Base-by-base conservation (phyloP, 1,284 basidiomycete species). In the Trichosporon ovoides region DNA sequence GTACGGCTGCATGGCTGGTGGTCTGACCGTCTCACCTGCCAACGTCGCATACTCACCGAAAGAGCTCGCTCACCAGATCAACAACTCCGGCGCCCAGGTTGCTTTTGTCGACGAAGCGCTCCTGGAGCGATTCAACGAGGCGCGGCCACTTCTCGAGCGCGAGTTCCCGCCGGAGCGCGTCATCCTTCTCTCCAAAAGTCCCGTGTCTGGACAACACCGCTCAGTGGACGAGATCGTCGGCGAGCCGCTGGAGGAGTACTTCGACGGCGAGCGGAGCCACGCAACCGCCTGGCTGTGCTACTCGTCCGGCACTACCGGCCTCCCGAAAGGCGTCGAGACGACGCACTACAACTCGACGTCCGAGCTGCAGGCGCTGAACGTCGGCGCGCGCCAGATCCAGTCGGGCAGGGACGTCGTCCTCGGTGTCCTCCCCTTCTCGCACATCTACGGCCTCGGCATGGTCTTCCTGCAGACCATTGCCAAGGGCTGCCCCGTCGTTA, bases 401-500 rank as follows among this genome's bases (percentile, higher is more conserved):
- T 36, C 54, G 7, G 54, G 54, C 12, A 20, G 13, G 3, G 62
- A 63, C 36, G 58, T 60, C 28, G 38, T 53, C 3, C 58, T 63
- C 38, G 62, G 53, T 12, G 56, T 63, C 34, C 58, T 63, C 9
- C 62, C 58, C 13, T 60, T 63, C 46, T 49, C 35, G 24, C 62
- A 63, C 51, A 56, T 63, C 19, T 60, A 69, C 13, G 62, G 62
- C 19, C 52, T 60, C 19, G 56, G 54, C 43, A 53, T 58, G 51
- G 75, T 86, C 6, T 63, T 91, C 1, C 81, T 85, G 48, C 83
- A 85, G 59, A 84, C 87, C 0, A 72, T 89, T 51, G 75, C 80
- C 3, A 68, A 76, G 6, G 86, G 87, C 1, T 74, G 82, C 0
- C 82, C 87, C 0, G 80, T 86, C 2, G 82, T 90, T 33, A 75